Base-by-base conservation (phyloP, 129 eudicot genomes). In the Lactuca sativa region DNA sequence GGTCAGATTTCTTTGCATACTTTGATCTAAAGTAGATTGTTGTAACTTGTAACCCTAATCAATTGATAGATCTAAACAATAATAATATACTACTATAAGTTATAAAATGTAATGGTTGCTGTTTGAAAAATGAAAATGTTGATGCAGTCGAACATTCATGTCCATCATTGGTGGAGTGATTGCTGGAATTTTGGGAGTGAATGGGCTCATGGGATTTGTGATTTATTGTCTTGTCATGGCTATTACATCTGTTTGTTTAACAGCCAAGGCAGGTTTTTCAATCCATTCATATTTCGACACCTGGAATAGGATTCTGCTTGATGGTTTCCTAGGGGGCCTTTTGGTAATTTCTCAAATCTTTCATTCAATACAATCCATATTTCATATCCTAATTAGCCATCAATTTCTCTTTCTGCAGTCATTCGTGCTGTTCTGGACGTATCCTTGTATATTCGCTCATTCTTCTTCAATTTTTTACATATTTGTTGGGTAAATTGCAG, bases 101-200 rank as follows among this genome's bases (percentile, higher is more conserved):
- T 25, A 25, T 9, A 43, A 43, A 43, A 8, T 3, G 3, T 2
- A 43, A 43, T 43, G 12, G 49, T 43, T 43, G 12, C 1, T 43
- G 30, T 25, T 25, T 25, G 30, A 25, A 21, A 21, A 21, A 21
- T 21, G 21, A 21, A 21, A 21, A 5, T 3, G 13, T 36, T 43
- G 49, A 47, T 82, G 86, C 92, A 93, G 99, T 93, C 95, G 99
- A 25, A 90, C 95, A 8, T 93, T 93, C 77, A 84, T 93, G 97
- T 85, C 97, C 13, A 93, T 93, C 63, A 82, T 93, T 62, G 99
- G 92, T 43, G 99, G 99, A 73, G 95, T 93, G 75, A 87, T 93
- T 74, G 97, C 99, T 40, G 97, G 99, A 78, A 84, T 90, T 53
- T 76, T 87, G 70, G 99, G 97, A 71, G 82, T 85, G 49, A 90